Base-by-base conservation (phyloP, 2,329 filamentous ascomycete genomes). In the Cercospora sp. region DNA sequence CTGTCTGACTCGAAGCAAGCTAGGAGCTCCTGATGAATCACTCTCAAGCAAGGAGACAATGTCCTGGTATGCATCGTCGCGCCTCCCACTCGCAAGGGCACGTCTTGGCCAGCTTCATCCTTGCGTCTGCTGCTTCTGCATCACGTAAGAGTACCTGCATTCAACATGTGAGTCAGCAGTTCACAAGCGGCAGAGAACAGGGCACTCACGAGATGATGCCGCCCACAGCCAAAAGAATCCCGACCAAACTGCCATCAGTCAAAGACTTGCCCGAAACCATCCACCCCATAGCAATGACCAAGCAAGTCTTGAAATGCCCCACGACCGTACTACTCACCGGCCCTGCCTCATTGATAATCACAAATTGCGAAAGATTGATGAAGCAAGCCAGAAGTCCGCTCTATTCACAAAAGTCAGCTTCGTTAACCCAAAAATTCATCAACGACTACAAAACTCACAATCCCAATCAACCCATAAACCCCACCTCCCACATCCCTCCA, bases 321-420 rank as follows among this genome's bases (percentile, higher is more conserved):
- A 79, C 75, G 3, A 79, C 75, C 1, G 76, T 79, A 60, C 75
- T 78, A 45, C 72, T 75, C 3, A 79, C 75, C 12, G 77, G 71
- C 13, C 77, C 77, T 18, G 73, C 74, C 51, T 75, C 73, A 26
- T 76, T 72, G 63, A 79, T 77, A 69, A 79, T 78, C 28, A 75
- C 63, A 66, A 78, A 78, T 60, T 79, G 77, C 5, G 75, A 75
- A 16, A 79, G 70, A 76, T 90, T 90, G 79, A 91, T 89, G 64
- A 90, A 79, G 42, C 85, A 85, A 9, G 89, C 89, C 70, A 89
- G 87, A 6, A 85, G 68, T 18, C 88, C 89, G 66, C 87, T 90
- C 86, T 89, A 55, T n/a, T 51, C 31, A 61, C 9, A n/a, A 63
- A 28, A 4, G 33, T 70, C 53, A 71, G 71, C 65, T 45, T 26